Evolutionary conservation across 164 flowering plant genomes (phyloP), one percentile per base, ranked within the genome.

Genomic region (Aristolochia californica): DNA sequence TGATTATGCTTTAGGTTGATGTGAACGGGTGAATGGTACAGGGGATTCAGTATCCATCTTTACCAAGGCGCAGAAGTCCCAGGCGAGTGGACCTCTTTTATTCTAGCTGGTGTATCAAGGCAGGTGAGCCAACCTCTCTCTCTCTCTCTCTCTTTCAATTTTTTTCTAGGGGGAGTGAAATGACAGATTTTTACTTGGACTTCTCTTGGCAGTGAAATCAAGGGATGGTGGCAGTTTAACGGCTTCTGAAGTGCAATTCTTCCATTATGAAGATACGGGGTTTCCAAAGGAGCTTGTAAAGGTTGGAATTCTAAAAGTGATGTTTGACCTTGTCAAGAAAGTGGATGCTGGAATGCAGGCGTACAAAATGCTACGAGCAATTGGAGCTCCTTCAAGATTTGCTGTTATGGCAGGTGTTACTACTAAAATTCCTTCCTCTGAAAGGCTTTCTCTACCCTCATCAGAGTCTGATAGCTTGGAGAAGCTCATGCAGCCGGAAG

Each of bases 221-320:
- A 78, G 64, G 51, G 76, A 68, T 61, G 76, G 78, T 11, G 80
- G 78, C 21, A 74, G 77, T 62, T 62, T 59, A 52, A 80, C 77
- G 44, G 82, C 94, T 25, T 78, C 81, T 49, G 94, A 86, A 62
- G 89, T 83, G 45, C 56, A 79, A 21, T 77, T 86, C 21, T 82
- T 83, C 75, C 94, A 86, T 67, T 72, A 86, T 21, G 94, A 86
- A 58, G 88, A 86, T 27, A 84, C 83, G 90, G 94, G 94, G 15
- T 83, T 86, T 22, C 88, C 94, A 13, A 71, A 82, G 84, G 94
- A 83, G 68, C 77, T 86, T 47, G 88, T 86, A 4, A 86, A 82
- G 71, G 76, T 83, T 58, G 90, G 84, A 30, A 75, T 86, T 11
- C 62, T 80, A 40, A 85, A 81, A 49, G 94, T 85, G 7, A 86